Evolutionary conservation across 352 stramenopile genomes (phyloP), one percentile per base, ranked within the genome.

Genomic region (Globisporangium ultimum): DNA sequence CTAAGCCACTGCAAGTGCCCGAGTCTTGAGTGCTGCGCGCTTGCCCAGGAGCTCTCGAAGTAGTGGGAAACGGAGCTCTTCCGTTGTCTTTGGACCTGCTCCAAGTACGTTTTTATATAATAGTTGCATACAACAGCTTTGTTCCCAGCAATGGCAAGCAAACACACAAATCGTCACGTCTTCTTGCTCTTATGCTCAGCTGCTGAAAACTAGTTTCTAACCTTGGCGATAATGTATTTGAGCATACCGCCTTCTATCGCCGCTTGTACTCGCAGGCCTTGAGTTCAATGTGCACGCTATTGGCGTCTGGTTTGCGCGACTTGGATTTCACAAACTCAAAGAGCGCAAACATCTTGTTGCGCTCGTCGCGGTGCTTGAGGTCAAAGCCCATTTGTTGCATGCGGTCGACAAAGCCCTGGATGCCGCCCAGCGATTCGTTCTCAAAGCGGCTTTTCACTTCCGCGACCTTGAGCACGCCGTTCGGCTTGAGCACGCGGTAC

Each of bases 401-500:
- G 11, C 60, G 61, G 17, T 73, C 67, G 18, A 91, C 78, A 58
- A 93, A 93, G 0, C 80, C 80, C 8, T 68, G 40, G 54, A 89
- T 84, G 15, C 80, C 84, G 7, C 84, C 84, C 1, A 94, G 66
- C 32, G 70, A 73, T 11, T 83, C 68, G 11, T 61, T 92, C 64
- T 94, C 84, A 56, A 94, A 92, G 18, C 84, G 84, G 58, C 80
- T 91, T 61, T 94, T 92, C 13, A 94, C 84, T 49, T 94, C 84
- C 2, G 84, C 84, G 45, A 94, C 66, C 55, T 91, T 95, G 14
- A 99, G 70, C 32, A 93, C 64, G n/a, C 97, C 97, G 61, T 86
- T 81, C 45, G 88, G 72, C 58, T 97, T 98, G 34, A 99, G 71
- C 53, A 99, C 95, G 51, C 97, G 87, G 63, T 95, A 74, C 10